Conservation (phyloP, 495 filamentous ascomycete genomes). For the Lophiostoma macrostomum region DNA sequence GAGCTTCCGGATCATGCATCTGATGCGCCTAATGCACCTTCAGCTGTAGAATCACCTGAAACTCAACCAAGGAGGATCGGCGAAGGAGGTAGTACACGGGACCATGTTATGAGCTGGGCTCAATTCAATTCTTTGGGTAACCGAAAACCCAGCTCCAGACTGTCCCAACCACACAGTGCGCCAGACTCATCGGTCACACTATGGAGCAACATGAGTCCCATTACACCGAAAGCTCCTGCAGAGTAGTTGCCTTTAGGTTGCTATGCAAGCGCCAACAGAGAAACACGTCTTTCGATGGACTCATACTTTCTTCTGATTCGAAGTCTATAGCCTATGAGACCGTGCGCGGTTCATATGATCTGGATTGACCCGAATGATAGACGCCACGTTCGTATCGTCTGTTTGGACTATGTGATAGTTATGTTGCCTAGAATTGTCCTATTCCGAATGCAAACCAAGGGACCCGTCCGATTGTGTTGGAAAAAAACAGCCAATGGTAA, state of each 20-base stretch:
- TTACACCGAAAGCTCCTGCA: not conserved
- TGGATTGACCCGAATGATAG: too few species aligned
- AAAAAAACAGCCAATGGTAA: too few species aligned
- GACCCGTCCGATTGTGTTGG: too few species aligned
- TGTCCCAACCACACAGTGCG: slow-evolving; percentile 14
- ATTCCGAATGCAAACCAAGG: too few species aligned
- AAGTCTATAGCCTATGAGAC: too few species aligned
- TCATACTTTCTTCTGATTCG: too few species aligned
- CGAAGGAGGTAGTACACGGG: not conserved
- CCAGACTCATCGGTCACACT: slow-evolving; percentile 5
- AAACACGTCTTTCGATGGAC: not conserved
- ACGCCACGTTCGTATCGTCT: too few species aligned
- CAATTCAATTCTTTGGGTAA: slow-evolving; percentile 15
- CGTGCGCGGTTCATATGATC: too few species aligned
- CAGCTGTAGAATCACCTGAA: not conserved
- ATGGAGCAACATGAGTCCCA: slow-evolving; percentile 15
- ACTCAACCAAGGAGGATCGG: not conserved
- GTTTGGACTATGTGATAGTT: too few species aligned
- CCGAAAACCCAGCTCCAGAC: slow-evolving; percentile 4
- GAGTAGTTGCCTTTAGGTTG: not conserved
- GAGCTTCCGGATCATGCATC: slow-evolving; percentile 18
- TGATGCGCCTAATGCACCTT: not conserved
- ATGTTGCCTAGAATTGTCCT: too few species aligned
- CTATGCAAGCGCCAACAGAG: too few species aligned
- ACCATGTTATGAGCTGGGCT: slow-evolving; percentile 28